Base-by-base conservation (phyloP, 2,329 filamentous ascomycete genomes). In the Domatiomyces catenatus region DNA sequence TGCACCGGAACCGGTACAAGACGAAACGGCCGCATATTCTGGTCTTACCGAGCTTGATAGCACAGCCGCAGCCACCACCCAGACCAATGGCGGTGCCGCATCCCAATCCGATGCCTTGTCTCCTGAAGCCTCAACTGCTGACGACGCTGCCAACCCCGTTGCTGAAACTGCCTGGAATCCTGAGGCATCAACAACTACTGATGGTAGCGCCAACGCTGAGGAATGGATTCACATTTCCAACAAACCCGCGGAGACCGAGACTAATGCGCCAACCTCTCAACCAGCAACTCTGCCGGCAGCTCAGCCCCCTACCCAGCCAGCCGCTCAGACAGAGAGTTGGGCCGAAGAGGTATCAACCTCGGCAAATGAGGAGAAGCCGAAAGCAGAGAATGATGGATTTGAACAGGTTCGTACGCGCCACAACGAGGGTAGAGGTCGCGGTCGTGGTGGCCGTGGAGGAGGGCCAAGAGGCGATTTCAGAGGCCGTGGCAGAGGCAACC, bases 201-300 rank as follows among this genome's bases (percentile, higher is more conserved):
- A 74, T 20, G 63, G 74, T 10, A 64, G 64, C 43, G 70, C 73
- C 24, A 84, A 89, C 58, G 76, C 74, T 49, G 58, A 60, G 36
- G 56, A 58, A 48, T 92, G 86, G 78, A 83, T 93, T 53, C 79
- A 87, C 64, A 73, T 86, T 44, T 79, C 86, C 48, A 79, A 83
- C 51, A 79, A 89, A 61, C 76, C 81, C 46, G 70, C 78, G 48
- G 87, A 93, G 72, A 82, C 83, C 4, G 85, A 92, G 54, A 79
- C 75, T 39, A 79, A 78, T 39, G 64, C 79, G 43, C 69, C 74
- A 46, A 77, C 79, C 22, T 79, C 77, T n/a, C 76, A 80, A 46
- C 79, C 77, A 5, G 70, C 71, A 24, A 24, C 22, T 24, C 22
- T 3, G 17, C 44, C 44, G 5, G 45, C 22, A 10, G 3, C 20